Evolutionary conservation across 805 yeast species (phyloP).

Genomic region (Komagataella pseudopastoris): DNA sequence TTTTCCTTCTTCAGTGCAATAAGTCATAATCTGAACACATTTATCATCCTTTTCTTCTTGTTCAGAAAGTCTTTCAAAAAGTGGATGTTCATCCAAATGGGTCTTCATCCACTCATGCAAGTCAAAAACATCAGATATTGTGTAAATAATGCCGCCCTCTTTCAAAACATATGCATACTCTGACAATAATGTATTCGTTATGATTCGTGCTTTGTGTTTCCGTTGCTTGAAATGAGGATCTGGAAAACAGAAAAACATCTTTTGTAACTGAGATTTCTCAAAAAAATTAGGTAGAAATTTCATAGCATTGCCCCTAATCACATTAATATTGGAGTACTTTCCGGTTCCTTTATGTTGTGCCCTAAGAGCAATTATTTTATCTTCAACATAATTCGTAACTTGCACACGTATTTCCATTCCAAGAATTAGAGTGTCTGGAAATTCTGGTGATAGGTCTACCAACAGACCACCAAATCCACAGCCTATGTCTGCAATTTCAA

Average conservation of each 20-base stretch:
- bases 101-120: constrained; percentile 93
- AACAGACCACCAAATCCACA: constrained; percentile 95
- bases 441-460: constrained; percentile 64
- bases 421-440: constrained; percentile 61
- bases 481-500: constrained; percentile 90
- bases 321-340: constrained; percentile 74
- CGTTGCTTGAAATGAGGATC: constrained; percentile 98
- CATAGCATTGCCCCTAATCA: constrained; percentile 93
- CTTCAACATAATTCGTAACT: constrained; percentile 94
- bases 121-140: constrained; percentile 92
- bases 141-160: constrained; percentile 82
- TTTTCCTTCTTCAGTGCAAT: constrained; percentile 96
- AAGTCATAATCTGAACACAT: constrained; percentile 79
- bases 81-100: constrained; percentile 82
- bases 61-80: constrained; percentile 65
- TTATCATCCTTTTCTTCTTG: constrained; percentile 73
- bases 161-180: constrained; percentile 86
- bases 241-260: constrained; percentile 98
- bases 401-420: constrained; percentile 99
- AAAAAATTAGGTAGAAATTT: constrained; percentile 93
- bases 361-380: constrained; percentile 82
- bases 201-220: constrained; percentile 93
- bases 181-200: constrained; percentile 75
- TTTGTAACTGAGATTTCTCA: constrained; percentile 64
- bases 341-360: constrained; percentile 22